phyloP scores from a whole-genome alignment of 2,329 filamentous ascomycete species.

The Trichoderma semiorbis region DNA sequence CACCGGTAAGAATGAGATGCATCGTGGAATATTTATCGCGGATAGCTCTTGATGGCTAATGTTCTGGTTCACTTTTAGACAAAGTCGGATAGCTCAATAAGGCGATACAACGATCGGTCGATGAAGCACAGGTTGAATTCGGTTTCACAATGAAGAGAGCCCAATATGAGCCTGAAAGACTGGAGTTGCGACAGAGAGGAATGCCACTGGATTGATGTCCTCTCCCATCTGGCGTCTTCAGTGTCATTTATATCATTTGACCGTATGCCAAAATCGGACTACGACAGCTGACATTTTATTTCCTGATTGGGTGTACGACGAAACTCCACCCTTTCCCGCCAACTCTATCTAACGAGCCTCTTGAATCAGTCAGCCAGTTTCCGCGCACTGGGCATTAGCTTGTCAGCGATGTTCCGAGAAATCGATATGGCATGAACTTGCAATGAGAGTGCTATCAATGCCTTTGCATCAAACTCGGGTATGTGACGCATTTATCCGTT shows the following conservation, averaged over 20 bases:
- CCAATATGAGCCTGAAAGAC: neutral
- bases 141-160: neutral
- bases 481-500: neutral
- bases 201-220: neutral
- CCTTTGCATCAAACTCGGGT: neutral
- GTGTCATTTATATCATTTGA: neutral
- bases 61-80: neutral
- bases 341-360: neutral
- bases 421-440: neutral
- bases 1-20: constrained; percentile 19
- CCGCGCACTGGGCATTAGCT: neutral
- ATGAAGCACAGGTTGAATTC: neutral
- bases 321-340: neutral
- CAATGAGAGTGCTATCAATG: neutral
- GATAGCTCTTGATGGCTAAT: neutral
- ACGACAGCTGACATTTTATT: neutral
- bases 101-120: neutral
- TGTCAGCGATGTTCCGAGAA: neutral
- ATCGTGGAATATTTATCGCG: neutral
- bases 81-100: neutral
- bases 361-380: neutral
- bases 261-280: neutral
- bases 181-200: neutral
- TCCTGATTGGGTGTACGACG: neutral
- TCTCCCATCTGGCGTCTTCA: neutral